Conservation (phyloP, 352 stramenopile species). For the Pythium dissimile region DNA sequence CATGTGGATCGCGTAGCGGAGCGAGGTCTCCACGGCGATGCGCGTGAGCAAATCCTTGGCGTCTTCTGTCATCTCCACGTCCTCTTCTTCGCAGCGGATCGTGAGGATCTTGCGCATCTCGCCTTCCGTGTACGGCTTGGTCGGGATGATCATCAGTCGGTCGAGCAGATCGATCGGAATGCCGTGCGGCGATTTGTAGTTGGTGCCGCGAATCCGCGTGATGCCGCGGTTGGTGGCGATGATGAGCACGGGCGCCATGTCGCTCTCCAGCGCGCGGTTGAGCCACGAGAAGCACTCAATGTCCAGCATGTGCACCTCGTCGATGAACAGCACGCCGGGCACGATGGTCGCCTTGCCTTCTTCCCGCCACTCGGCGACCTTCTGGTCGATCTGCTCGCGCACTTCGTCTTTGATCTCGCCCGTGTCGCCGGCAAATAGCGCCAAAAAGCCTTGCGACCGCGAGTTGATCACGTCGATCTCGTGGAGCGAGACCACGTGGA, state of each 20-base stretch:
- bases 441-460: conserved; percentile 98
- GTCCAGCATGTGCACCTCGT: conserved; percentile 99
- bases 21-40: conserved; percentile 97
- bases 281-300: conserved; percentile 99
- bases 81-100: conserved; percentile 97
- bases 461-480: conserved; percentile 99
- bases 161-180: conserved; percentile 99
- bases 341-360: conserved; percentile 98
- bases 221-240: conserved; percentile 99
- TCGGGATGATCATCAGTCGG: conserved; percentile 98
- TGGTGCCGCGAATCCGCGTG: conserved; percentile 97
- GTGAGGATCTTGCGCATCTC: conserved; percentile 97
- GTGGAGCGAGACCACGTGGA: conserved; percentile 97
- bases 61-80: conserved; percentile 97
- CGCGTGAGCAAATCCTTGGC: conserved; percentile 96
- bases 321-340: conserved; percentile 99
- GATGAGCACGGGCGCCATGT: conserved; percentile 98
- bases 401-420: conserved; percentile 99
- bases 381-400: conserved; percentile 98
- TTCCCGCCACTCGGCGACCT: conserved; percentile 95
- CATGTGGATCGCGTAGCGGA: conserved; percentile 99
- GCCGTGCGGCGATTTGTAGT: conserved; percentile 98
- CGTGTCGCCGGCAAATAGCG: conserved; percentile 98
- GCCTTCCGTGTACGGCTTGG: conserved; percentile 93
- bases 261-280: conserved; percentile 96